phyloP scores from a whole-genome alignment of 371 early-diverging fungal species.

The Batrachochytrium dendrobatidis region DNA sequence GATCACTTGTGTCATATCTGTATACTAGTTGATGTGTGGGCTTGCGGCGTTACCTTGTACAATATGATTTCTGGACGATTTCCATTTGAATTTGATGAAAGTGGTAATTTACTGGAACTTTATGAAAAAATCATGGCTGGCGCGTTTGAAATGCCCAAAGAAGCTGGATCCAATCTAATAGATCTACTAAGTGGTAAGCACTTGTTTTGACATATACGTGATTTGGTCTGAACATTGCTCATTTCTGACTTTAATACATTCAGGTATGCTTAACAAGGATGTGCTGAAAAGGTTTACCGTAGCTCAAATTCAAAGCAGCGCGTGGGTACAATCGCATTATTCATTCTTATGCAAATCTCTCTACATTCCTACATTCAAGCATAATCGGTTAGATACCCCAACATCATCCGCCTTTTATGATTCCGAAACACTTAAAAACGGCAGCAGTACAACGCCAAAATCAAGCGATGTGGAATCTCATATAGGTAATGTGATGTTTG shows the following conservation, averaged over 20 bases:
- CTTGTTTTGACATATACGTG: background rate
- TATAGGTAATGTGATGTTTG: background rate
- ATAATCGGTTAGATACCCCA: background rate
- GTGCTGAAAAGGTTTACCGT: constrained; percentile 18
- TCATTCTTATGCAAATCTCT: background rate
- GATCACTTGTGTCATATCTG: background rate
- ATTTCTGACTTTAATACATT: background rate
- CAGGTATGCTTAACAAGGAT: constrained; percentile 28
- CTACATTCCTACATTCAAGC: background rate
- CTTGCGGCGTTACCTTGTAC: constrained; percentile 43
- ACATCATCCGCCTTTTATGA: background rate
- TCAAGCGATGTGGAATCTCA: background rate
- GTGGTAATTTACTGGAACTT: constrained; percentile 28
- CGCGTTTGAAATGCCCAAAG: constrained; percentile 26
- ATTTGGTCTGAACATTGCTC: constrained; percentile 3
- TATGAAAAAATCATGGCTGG: constrained; percentile 34
- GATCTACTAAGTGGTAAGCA: background rate
- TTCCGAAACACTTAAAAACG: background rate
- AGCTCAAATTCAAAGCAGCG: constrained; percentile 21
- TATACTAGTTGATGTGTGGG: constrained; percentile 47
- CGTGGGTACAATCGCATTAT: constrained; percentile 19
- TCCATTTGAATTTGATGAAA: constrained; percentile 44
- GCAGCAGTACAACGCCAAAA: background rate
- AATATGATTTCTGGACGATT: constrained; percentile 42
- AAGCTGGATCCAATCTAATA: constrained; percentile 12